phyloP scores from a whole-genome alignment of 257 asterid genomes.

The Striga asiatica region DNA sequence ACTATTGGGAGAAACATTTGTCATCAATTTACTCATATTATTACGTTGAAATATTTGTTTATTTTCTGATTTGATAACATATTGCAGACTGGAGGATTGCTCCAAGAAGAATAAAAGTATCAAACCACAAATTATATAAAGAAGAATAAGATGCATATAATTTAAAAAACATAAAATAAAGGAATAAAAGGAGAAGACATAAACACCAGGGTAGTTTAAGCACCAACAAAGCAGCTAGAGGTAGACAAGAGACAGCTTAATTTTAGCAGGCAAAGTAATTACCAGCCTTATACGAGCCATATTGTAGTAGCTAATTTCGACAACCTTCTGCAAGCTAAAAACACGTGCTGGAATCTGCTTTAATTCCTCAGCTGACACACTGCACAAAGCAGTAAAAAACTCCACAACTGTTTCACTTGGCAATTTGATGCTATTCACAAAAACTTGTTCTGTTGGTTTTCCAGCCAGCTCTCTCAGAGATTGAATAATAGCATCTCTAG shows the following conservation, averaged over 20 bases:
- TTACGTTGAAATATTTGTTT: not conserved
- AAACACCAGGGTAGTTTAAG: not conserved
- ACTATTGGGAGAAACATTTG: not conserved
- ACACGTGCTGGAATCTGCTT: constrained; percentile 94
- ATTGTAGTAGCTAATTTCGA: constrained; percentile 95
- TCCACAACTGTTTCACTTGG: constrained; percentile 98
- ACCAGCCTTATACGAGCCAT: constrained; percentile 99
- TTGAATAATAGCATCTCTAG: constrained; percentile 82
- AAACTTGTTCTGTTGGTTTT: constrained; percentile 86
- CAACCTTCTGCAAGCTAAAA: constrained; percentile 95
- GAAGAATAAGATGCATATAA: too few relatives aligned
- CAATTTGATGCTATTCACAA: constrained; percentile 82
- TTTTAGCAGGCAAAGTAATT: constrained; percentile 29
- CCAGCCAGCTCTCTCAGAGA: constrained; percentile 91
- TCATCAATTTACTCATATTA: constrained; percentile 5
- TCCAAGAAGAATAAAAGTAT: not conserved
- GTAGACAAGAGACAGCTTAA: not conserved
- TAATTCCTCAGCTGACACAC: constrained; percentile 95
- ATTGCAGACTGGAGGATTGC: not conserved
- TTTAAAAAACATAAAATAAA: too few relatives aligned
- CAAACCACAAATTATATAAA: too few relatives aligned
- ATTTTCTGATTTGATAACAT: not conserved
- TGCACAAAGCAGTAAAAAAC: constrained; percentile 87
- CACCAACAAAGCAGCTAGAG: constrained; percentile 10
- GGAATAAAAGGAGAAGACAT: too few relatives aligned